Percentiles rank a stretch among this genome's conserved stretches.
Conservation (phyloP, 805 yeast genomes). For the Hemisphaericaspora nanyangensis region DNA sequence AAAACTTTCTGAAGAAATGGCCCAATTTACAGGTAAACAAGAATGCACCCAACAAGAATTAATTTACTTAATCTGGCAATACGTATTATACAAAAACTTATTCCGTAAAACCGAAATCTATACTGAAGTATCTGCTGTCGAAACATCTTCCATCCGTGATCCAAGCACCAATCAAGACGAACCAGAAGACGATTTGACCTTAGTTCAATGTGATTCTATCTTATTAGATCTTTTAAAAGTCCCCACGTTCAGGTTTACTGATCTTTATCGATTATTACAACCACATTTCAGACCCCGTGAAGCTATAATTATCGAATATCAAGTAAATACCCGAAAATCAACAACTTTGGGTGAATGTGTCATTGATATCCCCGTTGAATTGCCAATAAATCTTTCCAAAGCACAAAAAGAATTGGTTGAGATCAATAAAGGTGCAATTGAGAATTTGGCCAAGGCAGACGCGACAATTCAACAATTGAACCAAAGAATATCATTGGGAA, state of each 20-base stretch:
- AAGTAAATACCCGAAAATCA: constrained; percentile 70
- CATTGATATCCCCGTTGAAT: constrained; percentile 58
- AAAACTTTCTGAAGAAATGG: constrained; percentile 58
- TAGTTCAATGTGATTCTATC: constrained; percentile 41
- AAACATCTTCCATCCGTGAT: constrained; percentile 13
- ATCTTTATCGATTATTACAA: constrained; percentile 63
- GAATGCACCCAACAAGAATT: constrained; percentile 87
- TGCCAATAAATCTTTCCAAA: constrained; percentile 35
- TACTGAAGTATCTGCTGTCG: constrained; percentile 37
- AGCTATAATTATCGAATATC: constrained; percentile 76
- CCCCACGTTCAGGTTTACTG: constrained; percentile 61
- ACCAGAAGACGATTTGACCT: constrained; percentile 30
- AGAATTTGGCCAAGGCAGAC: constrained; percentile 41
- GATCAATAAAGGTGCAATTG: constrained; percentile 36
- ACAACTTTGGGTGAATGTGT: constrained; percentile 78
- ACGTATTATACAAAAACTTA: constrained; percentile 64
- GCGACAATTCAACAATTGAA: constrained; percentile 40
- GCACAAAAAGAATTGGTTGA: constrained; percentile 37
- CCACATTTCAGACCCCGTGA: constrained; percentile 74
- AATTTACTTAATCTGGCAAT: constrained; percentile 76
- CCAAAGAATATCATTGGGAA: constrained; percentile 44
- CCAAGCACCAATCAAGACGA: constrained; percentile 13
- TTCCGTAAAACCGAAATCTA: constrained; percentile 26
- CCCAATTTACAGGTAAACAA: constrained; percentile 66
- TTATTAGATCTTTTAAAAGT: constrained; percentile 44